These are phyloP conservation scores for Vitis hybrid DNA, from an alignment of 177 flowering plant genomes.

Conservation along the genomic window DNA sequence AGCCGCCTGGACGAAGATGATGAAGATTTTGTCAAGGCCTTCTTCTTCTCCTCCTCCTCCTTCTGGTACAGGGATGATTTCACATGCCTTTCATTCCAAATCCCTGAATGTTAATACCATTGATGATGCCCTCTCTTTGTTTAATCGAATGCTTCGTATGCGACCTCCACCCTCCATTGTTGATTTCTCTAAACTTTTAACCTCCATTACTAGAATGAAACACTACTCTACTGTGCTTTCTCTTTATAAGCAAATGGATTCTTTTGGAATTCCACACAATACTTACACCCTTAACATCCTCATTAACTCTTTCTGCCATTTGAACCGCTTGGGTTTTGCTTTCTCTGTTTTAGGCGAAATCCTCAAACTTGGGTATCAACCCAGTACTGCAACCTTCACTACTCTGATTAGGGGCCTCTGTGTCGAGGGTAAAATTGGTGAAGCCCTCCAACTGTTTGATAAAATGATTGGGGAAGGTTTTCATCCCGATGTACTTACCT, in stretches of 20 bases:
- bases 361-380: background rate
- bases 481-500: background rate
- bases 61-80: no score
- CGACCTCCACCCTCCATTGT: background rate
- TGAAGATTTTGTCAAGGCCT: no score
- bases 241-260: background rate
- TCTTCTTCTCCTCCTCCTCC: no score
- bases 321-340: background rate
- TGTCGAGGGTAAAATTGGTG: no score
- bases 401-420: no score
- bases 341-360: constrained; percentile 2
- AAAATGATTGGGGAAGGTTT: no score
- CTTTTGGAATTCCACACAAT: background rate
- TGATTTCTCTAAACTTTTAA: constrained; percentile 1
- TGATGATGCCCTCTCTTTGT: background rate
- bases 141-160: background rate
- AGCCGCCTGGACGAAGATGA: no score
- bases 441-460: no score
- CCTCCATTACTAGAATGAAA: no score
- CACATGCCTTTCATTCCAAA: no score
- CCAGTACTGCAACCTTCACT: background rate
- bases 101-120: background rate
- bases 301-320: background rate
- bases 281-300: constrained; percentile 1
- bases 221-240: background rate